Evolutionary conservation across 2,329 filamentous ascomycete species (phyloP).

Genomic region (Neofusicoccum laricinum): DNA sequence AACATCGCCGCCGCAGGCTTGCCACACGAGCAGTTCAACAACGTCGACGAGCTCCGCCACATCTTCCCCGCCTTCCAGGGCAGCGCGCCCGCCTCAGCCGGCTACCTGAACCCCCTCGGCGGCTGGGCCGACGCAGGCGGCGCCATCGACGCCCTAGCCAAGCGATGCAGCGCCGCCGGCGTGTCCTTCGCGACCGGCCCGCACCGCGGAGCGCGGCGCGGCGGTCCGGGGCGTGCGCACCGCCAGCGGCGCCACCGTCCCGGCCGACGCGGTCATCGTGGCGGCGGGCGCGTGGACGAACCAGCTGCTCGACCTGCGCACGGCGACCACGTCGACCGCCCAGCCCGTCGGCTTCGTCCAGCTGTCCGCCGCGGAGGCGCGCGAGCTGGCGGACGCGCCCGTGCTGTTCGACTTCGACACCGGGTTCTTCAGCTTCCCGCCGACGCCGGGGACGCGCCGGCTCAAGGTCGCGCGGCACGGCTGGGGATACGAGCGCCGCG

Average conservation of each 20-base stretch:
- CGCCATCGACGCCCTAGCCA: constrained; percentile 18
- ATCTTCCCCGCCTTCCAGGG: not conserved
- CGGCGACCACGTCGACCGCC: constrained; percentile 17
- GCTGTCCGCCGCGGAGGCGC: constrained; percentile 12
- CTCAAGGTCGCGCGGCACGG: constrained; percentile 70
- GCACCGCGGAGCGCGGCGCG: too few species aligned
- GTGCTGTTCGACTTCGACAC: constrained; percentile 26
- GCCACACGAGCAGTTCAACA: not conserved
- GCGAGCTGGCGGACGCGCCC: constrained; percentile 7
- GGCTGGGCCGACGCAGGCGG: constrained; percentile 23
- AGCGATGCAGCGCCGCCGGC: too few species aligned
- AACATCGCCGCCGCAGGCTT: not conserved
- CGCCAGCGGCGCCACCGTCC: constrained; percentile 21
- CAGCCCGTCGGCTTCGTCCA: constrained; percentile 19
- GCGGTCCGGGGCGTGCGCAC: too few species aligned
- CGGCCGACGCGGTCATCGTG: too few species aligned
- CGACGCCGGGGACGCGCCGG: constrained; percentile 46
- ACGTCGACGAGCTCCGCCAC: too few species aligned
- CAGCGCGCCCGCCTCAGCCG: not conserved
- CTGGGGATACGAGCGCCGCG: constrained; percentile 56
- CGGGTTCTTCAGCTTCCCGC: constrained; percentile 57
- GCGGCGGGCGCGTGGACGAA: constrained; percentile 29
- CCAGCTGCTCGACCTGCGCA: constrained; percentile 16
- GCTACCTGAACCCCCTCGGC: constrained; percentile 20
- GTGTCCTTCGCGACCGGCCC: too few species aligned